phyloP scores from a whole-genome alignment of 306 rosid species.

The Acacia confusa region DNA sequence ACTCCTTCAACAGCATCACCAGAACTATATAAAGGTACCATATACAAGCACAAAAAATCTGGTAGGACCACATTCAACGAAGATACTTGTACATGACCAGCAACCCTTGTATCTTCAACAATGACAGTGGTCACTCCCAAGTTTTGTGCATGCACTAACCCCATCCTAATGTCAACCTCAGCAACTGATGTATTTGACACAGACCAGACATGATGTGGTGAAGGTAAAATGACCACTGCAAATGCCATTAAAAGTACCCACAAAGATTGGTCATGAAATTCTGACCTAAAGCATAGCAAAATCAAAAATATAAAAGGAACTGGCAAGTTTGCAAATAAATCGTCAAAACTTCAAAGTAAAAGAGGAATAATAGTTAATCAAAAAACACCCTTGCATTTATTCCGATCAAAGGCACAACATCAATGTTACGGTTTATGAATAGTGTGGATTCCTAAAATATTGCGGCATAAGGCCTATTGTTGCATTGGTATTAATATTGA shows the following conservation, averaged over 20 bases:
- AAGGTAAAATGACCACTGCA: slow-evolving; percentile 81
- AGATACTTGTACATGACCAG: slow-evolving; percentile 81
- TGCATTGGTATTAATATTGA: not conserved
- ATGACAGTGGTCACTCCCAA: slow-evolving; percentile 69
- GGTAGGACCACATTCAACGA: slow-evolving; percentile 83
- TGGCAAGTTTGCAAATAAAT: slow-evolving; percentile 5
- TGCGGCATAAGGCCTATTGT: not conserved
- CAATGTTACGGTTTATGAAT: not conserved
- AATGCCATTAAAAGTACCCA: slow-evolving; percentile 35
- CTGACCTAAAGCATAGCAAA: not conserved
- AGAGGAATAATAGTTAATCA: slow-evolving; percentile 21
- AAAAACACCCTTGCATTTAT: slow-evolving; percentile 9
- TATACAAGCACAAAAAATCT: slow-evolving; percentile 55
- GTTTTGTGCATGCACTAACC: slow-evolving; percentile 61
- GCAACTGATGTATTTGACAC: slow-evolving; percentile 85
- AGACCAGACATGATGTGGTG: slow-evolving; percentile 90
- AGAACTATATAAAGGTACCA: slow-evolving; percentile 59
- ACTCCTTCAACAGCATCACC: slow-evolving; percentile 58
- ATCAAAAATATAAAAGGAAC: slow-evolving; percentile 18
- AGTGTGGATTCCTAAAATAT: not conserved
- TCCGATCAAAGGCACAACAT: not conserved
- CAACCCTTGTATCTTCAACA: slow-evolving; percentile 90
- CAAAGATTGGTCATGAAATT: slow-evolving; percentile 5
- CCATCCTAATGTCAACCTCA: slow-evolving; percentile 60
- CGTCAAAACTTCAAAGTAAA: slow-evolving; percentile 14